phyloP scores from a whole-genome alignment of 768 basidiomycete species.

The Serendipita sp. region DNA sequence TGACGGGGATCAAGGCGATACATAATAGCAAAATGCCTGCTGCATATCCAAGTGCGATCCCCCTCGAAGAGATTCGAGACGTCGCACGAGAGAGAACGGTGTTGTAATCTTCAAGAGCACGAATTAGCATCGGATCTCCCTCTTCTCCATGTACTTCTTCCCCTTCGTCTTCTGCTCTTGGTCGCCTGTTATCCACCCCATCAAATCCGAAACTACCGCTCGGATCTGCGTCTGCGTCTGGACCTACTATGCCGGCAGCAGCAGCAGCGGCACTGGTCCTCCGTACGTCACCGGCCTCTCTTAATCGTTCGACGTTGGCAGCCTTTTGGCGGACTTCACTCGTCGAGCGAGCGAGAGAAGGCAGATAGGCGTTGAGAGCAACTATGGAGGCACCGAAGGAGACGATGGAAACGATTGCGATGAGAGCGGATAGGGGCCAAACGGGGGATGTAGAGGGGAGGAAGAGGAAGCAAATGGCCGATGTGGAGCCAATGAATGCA shows the following conservation, averaged over 20 bases:
- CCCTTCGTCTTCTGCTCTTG: neutral
- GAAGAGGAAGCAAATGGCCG: constrained; percentile 53
- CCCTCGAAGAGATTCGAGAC: constrained; percentile 67
- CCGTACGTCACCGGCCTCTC: neutral
- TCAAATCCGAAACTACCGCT: neutral
- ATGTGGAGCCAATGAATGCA: constrained; percentile 50
- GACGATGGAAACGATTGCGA: constrained; percentile 68
- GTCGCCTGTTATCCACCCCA: neutral
- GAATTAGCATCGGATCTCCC: neutral
- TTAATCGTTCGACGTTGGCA: constrained; percentile 2
- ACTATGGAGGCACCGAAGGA: constrained; percentile 76
- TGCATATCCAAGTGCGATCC: constrained; percentile 72
- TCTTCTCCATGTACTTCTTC: neutral
- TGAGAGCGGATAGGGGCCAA: constrained; percentile 50
- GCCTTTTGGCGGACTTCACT: constrained; percentile 18
- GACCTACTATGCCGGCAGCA: neutral
- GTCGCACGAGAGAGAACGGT: constrained; percentile 51
- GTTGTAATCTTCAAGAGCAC: constrained; percentile 31
- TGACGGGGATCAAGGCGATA: constrained; percentile 66
- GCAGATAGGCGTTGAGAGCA: constrained; percentile 82
- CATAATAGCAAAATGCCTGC: constrained; percentile 66
- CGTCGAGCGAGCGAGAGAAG: constrained; percentile 47
- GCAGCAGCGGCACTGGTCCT: neutral
- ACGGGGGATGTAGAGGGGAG: constrained; percentile 53
- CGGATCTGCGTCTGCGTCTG: neutral